Evolutionary conservation across 1,139 yeast genomes (phyloP).

Genomic region (Candida smagusa): DNA sequence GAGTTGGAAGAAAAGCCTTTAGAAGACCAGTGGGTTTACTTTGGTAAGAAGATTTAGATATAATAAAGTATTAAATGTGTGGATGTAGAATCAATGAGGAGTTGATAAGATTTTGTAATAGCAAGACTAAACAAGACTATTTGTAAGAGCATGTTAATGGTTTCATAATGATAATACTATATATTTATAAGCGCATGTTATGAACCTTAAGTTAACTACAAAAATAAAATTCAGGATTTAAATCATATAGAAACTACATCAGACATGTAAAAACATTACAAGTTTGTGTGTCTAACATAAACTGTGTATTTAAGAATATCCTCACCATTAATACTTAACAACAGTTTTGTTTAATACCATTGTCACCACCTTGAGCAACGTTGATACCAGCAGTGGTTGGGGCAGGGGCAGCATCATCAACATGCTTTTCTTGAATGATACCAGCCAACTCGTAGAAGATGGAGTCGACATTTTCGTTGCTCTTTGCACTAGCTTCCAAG

Average conservation of each 20-base stretch:
- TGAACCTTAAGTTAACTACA: no score
- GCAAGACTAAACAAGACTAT: no score
- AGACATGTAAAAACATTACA: no score
- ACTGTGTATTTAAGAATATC: no score
- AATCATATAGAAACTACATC: no score
- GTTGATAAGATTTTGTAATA: no score
- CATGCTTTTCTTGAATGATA: slow-evolving; percentile 76
- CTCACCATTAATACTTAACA: slow-evolving; percentile 22
- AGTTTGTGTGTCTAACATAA: no score
- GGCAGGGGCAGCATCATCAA: slow-evolving; percentile 30
- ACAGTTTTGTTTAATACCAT: slow-evolving; percentile 35
- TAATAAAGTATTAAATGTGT: background rate
- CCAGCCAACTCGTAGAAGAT: slow-evolving; percentile 91
- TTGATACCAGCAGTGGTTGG: slow-evolving; percentile 39
- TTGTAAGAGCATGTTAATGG: no score
- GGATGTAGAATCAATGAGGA: no score
- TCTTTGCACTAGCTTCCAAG: slow-evolving; percentile 94
- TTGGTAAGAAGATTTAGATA: slow-evolving; percentile 51
- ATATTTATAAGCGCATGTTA: no score
- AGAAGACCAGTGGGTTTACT: slow-evolving; percentile 71
- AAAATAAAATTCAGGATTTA: no score
- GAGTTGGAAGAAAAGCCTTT: slow-evolving; percentile 66
- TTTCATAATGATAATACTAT: background rate
- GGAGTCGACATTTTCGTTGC: slow-evolving; percentile 86
- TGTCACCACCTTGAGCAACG: slow-evolving; percentile 35